Base-by-base conservation (phyloP, 148 eudicot genomes). In the Pharnaceum exiguum region DNA sequence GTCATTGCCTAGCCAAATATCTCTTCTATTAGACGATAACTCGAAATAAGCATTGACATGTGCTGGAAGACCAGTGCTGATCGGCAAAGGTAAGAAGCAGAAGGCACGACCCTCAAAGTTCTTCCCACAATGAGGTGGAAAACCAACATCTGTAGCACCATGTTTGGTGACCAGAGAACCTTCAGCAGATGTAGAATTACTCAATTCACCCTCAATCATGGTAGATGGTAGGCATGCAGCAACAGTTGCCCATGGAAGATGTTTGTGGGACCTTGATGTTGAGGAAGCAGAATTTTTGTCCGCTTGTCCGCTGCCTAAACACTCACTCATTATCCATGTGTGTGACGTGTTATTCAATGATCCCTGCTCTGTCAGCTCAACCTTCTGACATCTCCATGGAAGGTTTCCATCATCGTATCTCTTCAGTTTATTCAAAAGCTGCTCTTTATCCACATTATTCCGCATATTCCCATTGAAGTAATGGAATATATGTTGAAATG, bases 1-100 rank as follows among this genome's bases (percentile, higher is more conserved):
- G 83, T 93, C 99, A 77, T 79, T 84, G 26, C 99, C 99, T 59
- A 93, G 89, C 99, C 99, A 93, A 64, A 93, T 89, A 78, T 93
- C 99, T 68, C 99, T 89, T 57, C 99, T 79, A 63, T 93, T 93
- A 61, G 99, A 93, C 45, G 99, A 88, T 65, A 93, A 72, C 42
- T 93, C 99, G 71, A 93, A 93, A 66, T 86, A 93, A 21, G 91
- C 95, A 78, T 93, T 93, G 26, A 93, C 79, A 77, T 93, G 96
- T 43, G 79, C 95, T 13, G 91, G 96, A 54, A 93, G 87, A 62
- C 95, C 87, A 48, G 99, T 93, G 59, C 55, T 83, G 27, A 93
- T 76, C 18, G 99, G 99, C 71, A 93, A 86, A 47, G 99, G 99
- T 69, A 93, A 68, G 54, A 93, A 93, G 75, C 99, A 93, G 68